Base-by-base conservation (phyloP, 345 rosid genomes). In the Combretum micranthum region DNA sequence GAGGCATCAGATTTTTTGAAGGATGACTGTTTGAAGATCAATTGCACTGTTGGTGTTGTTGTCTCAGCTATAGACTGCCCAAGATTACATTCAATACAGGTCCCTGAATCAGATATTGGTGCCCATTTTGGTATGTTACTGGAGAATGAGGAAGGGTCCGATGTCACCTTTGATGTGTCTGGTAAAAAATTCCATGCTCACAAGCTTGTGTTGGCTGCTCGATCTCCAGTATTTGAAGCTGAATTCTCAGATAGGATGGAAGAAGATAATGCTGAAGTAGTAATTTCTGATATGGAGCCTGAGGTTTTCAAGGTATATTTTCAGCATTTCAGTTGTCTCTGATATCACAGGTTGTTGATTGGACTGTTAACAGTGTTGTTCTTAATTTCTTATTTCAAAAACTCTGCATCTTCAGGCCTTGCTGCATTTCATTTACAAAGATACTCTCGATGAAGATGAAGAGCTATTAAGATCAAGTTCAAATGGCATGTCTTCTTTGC, bases 31-130 rank as follows among this genome's bases (percentile, higher is more conserved):
- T 61, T 88, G 75, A 88, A 77, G 68, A 84, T 92, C 42, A 82
- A 84, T 56, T 92, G 98, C 71, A 88, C 96, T 0, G 96, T 86
- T 22, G 98, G 98, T 44, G 96, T 92, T 72, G 95, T 88, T 67
- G 87, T 88, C 63, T 92, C 95, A 1, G 95, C 78, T 43, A 84
- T 70, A 66, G 95, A 86, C 62, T 86, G 89, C 42, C 82, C 95
- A 2, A 81, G 95, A 59, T 65, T 84, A 75, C 85, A 91, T 50
- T 69, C 96, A 11, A 79, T 91, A 55, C 85, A 84, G 60, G 95
- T 91, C 49, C 96, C 96, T 15, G 92, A 81, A 55, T 88, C 98
- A 13, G 98, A 91, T 63, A 79, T 91, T 52, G 98, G 98, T 12
- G 56, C 75, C 37, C 87, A 86, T 52, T 86, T 92, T 70, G 89